Evolutionary conservation across 2,329 filamentous ascomycete genomes (phyloP).

Genomic region (Fulvia fulva): DNA sequence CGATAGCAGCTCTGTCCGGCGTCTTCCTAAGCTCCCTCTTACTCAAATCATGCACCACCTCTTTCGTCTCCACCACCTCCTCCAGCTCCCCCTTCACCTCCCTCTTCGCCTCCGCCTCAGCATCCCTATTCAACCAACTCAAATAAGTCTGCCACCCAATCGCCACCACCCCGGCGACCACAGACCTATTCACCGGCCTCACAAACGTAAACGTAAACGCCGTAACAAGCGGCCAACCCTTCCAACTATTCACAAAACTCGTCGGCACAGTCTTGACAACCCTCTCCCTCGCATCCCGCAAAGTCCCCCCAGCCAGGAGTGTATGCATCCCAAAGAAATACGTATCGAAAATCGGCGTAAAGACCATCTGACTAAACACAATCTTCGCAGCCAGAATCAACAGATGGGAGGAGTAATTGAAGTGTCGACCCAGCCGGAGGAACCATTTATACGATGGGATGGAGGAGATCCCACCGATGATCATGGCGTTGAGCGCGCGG

Average conservation of each 20-base stretch:
- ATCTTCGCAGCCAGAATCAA: conserved; percentile 74
- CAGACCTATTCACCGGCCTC: conserved; percentile 69
- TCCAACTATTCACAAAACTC: conserved; percentile 73
- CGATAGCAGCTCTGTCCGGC: conserved; percentile 5
- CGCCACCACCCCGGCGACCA: conserved; percentile 72
- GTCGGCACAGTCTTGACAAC: conserved; percentile 71
- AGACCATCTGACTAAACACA: conserved; percentile 70
- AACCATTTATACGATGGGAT: conserved; percentile 84
- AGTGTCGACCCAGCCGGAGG: conserved; percentile 71
- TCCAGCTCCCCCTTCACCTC: conserved; percentile 23
- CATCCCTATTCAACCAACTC: conserved; percentile 70
- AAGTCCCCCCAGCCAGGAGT: conserved; percentile 55
- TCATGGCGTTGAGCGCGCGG: conserved; percentile 66
- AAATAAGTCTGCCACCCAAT: conserved; percentile 93
- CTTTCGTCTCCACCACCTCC: conserved; percentile 1
- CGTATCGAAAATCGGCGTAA: conserved; percentile 63
- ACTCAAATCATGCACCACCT: conserved; percentile 6
- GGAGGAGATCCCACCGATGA: conserved; percentile 68
- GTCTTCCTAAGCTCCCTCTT: conserved; percentile 7
- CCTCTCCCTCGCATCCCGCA: conserved; percentile 63
- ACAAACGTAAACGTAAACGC: conserved; percentile 86
- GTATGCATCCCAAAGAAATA: conserved; percentile 53
- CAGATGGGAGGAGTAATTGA: conserved; percentile 74
- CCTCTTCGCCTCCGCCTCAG: conserved; percentile 52
- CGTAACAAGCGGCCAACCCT: conserved; percentile 83